Evolutionary conservation across 768 basidiomycete genomes (phyloP).

Genomic region (Boletus rex-veris): DNA sequence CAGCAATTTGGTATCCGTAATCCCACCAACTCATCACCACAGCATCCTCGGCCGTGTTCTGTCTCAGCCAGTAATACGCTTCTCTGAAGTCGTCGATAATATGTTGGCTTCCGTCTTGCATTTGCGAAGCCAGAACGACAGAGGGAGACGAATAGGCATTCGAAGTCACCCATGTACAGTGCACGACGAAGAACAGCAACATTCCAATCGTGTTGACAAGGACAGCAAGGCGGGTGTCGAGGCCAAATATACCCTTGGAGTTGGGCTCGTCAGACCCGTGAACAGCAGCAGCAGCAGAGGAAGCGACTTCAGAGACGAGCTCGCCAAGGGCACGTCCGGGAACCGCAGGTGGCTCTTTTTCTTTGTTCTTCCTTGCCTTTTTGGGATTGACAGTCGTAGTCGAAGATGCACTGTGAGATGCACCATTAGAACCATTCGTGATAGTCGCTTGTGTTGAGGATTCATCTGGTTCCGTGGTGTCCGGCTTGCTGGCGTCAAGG

Average conservation of each 20-base stretch:
- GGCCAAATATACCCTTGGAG: constrained; percentile 69
- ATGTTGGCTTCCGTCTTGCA: constrained; percentile 81
- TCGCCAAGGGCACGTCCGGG: constrained; percentile 38
- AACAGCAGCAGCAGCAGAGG: constrained; percentile 31
- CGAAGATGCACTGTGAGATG: constrained; percentile 20
- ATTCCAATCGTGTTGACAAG: constrained; percentile 71
- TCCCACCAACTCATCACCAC: constrained; percentile 99
- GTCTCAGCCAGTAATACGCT: constrained; percentile 97
- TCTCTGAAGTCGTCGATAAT: constrained; percentile 99
- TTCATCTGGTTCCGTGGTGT: constrained; percentile 13
- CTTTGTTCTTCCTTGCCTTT: constrained; percentile 57
- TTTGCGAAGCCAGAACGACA: constrained; percentile 81
- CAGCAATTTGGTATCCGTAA: constrained; percentile 99
- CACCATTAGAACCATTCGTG: constrained; percentile 10
- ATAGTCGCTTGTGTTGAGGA: not conserved
- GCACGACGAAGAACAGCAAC: constrained; percentile 87
- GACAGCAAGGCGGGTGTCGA: constrained; percentile 79
- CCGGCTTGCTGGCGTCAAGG: constrained; percentile 79
- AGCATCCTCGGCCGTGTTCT: constrained; percentile 88
- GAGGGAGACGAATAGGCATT: constrained; percentile 96
- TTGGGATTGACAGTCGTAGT: constrained; percentile 31
- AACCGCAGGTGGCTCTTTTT: constrained; percentile 44
- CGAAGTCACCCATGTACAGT: constrained; percentile 96
- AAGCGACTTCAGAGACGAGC: constrained; percentile 38
- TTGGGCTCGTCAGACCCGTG: constrained; percentile 2